A percentile compares a stretch with the other conserved stretches of the same genome.
Evolutionary conservation across 352 stramenopile species (phyloP).

Genomic region (Globisporangium perplexum): DNA sequence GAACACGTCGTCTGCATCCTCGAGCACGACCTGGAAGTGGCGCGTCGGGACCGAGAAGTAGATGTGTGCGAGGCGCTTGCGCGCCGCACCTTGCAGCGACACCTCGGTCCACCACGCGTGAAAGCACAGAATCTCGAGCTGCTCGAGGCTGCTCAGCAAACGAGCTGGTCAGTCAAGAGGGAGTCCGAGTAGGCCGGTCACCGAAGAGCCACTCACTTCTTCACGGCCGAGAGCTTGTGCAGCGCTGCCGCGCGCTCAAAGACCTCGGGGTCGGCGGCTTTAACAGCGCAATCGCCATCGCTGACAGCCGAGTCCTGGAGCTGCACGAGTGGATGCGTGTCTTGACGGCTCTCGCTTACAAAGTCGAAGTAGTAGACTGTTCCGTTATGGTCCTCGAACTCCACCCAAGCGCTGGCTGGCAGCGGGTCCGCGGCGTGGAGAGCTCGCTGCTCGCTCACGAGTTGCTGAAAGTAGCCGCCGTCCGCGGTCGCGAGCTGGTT

Average conservation of each 20-base stretch:
- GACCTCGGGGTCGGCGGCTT: slow-evolving; percentile 29
- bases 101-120: slow-evolving; percentile 66
- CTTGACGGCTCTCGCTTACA: slow-evolving; percentile 22
- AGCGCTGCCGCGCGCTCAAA: slow-evolving; percentile 41
- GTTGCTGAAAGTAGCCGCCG: slow-evolving; percentile 43
- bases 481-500: slow-evolving; percentile 17
- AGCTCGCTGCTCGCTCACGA: slow-evolving; percentile 35
- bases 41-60: slow-evolving; percentile 67
- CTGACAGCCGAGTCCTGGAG: slow-evolving; percentile 13
- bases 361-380: slow-evolving; percentile 60
- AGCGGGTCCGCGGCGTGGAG: slow-evolving; percentile 8
- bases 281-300: slow-evolving; percentile 2
- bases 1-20: slow-evolving; percentile 63
- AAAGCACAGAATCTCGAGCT: slow-evolving; percentile 64
- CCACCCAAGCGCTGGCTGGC: slow-evolving; percentile 34
- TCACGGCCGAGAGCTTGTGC: slow-evolving; percentile 44
- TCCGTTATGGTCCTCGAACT: slow-evolving; percentile 28
- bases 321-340: slow-evolving; percentile 30
- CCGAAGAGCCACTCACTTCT: slow-evolving; percentile 35
- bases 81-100: slow-evolving; percentile 26
- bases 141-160: slow-evolving; percentile 23
- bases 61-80: slow-evolving; percentile 26
- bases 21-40: slow-evolving; percentile 60
- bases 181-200: not conserved
- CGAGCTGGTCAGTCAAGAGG: not conserved